Percentiles rank a stretch among this genome's conserved stretches.
phyloP scores from a whole-genome alignment of 805 yeast genomes.

The Kregervanrija pseudodelftensis region DNA sequence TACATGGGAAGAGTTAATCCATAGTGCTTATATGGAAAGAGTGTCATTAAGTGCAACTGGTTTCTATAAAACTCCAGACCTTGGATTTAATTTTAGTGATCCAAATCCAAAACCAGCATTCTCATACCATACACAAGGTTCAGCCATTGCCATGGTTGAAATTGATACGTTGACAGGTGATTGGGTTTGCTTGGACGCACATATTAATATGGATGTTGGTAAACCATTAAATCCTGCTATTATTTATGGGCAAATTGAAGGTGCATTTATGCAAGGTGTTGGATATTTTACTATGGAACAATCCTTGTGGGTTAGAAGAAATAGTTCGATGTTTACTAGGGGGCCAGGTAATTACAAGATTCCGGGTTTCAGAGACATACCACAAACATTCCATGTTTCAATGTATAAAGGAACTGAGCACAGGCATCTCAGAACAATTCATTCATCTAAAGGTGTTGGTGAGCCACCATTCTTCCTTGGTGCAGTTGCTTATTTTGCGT shows the following conservation, averaged over 20 bases:
- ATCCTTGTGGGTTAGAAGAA: constrained; percentile 36
- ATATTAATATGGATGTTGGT: constrained; percentile 42
- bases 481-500: constrained; percentile 34
- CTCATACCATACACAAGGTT: constrained; percentile 40
- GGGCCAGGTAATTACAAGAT: constrained; percentile 46
- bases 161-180: constrained; percentile 43
- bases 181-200: constrained; percentile 35
- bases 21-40: constrained; percentile 37
- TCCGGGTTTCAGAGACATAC: constrained; percentile 42
- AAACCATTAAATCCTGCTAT: constrained; percentile 42
- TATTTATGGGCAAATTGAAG: constrained; percentile 45
- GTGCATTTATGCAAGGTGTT: constrained; percentile 44
- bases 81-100: constrained; percentile 35
- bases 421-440: constrained; percentile 36
- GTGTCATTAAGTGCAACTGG: constrained; percentile 42
- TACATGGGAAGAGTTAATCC: constrained; percentile 34
- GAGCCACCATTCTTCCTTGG: constrained; percentile 46
- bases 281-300: constrained; percentile 44
- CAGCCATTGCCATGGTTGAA: constrained; percentile 36
- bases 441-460: constrained; percentile 40
- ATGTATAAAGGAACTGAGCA: constrained; percentile 35
- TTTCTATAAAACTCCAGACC: constrained; percentile 42
- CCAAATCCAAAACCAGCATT: constrained; percentile 40
- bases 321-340: constrained; percentile 35
- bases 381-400: constrained; percentile 37